Evolutionary conservation across 306 rosid genomes (phyloP).

Genomic region (Bauhinia variegata): DNA sequence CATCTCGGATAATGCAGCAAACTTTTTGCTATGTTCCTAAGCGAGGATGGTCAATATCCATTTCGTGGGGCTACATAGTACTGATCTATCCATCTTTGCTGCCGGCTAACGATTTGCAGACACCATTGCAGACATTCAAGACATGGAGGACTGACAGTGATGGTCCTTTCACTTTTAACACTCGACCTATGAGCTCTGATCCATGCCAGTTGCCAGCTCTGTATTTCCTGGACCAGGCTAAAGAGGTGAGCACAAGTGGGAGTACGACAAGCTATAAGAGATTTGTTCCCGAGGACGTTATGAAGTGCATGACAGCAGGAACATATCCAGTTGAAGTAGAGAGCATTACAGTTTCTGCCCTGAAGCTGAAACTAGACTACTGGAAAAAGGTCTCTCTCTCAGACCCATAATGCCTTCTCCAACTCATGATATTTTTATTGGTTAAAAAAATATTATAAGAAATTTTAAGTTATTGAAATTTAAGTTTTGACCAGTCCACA

Average conservation of each 20-base stretch:
- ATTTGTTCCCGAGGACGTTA: slow-evolving; percentile 25
- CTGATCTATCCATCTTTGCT: slow-evolving; percentile 67
- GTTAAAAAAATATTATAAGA: no score
- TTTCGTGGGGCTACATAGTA: slow-evolving; percentile 88
- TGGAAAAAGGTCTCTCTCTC: slow-evolving; percentile 65
- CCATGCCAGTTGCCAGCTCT: slow-evolving; percentile 61
- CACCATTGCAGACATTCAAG: slow-evolving; percentile 70
- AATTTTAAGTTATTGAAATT: no score
- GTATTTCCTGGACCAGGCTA: slow-evolving; percentile 57
- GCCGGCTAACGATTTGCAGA: slow-evolving; percentile 57
- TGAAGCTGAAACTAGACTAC: slow-evolving; percentile 61
- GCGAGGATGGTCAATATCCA: slow-evolving; percentile 72
- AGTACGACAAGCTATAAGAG: slow-evolving; percentile 58
- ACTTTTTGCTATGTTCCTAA: slow-evolving; percentile 63
- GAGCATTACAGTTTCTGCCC: slow-evolving; percentile 58
- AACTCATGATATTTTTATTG: no score
- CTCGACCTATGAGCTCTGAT: slow-evolving; percentile 69
- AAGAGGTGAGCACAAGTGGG: slow-evolving; percentile 51
- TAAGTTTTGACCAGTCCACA: slow-evolving; percentile 23
- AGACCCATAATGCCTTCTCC: neutral
- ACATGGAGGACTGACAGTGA: slow-evolving; percentile 78
- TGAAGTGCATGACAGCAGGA: slow-evolving; percentile 41
- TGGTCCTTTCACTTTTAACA: slow-evolving; percentile 88
- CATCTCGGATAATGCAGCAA: slow-evolving; percentile 74
- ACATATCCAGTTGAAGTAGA: slow-evolving; percentile 38